Evolutionary conservation across 2,329 filamentous ascomycete genomes (phyloP).

Genomic region (Nothopassalora personata): DNA sequence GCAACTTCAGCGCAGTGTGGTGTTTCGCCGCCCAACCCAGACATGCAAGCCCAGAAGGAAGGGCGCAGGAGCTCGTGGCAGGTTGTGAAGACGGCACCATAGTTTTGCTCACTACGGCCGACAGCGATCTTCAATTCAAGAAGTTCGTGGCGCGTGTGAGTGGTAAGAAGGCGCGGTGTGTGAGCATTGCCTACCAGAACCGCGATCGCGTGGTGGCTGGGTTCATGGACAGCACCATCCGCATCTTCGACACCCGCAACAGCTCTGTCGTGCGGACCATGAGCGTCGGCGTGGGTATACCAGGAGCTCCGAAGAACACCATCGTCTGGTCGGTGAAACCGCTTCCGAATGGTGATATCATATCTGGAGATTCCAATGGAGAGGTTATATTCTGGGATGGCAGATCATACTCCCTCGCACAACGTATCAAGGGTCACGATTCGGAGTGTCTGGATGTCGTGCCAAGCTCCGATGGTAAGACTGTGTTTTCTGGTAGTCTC

Average conservation of each 20-base stretch:
- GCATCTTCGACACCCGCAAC: slow-evolving; percentile 78
- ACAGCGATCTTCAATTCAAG: slow-evolving; percentile 76
- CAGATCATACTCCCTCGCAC: slow-evolving; percentile 80
- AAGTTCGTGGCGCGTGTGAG: slow-evolving; percentile 69
- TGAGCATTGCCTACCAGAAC: slow-evolving; percentile 87
- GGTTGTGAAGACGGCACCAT: slow-evolving; percentile 90
- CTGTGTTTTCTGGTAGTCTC: slow-evolving; percentile 85
- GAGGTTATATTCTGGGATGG: slow-evolving; percentile 92
- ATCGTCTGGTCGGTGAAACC: slow-evolving; percentile 93
- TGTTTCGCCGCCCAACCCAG: slow-evolving; percentile 83
- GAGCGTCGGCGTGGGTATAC: slow-evolving; percentile 73
- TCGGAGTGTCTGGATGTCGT: slow-evolving; percentile 89
- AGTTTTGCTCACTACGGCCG: slow-evolving; percentile 78
- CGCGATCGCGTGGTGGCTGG: slow-evolving; percentile 78
- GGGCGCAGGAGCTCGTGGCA: slow-evolving; percentile 62
- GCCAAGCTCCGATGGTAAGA: slow-evolving; percentile 70
- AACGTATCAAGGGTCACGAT: slow-evolving; percentile 79
- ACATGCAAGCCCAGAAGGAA: slow-evolving; percentile 26
- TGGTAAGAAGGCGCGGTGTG: slow-evolving; percentile 78
- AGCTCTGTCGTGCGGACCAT: slow-evolving; percentile 73
- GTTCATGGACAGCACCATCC: slow-evolving; percentile 94
- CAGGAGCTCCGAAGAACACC: slow-evolving; percentile 73
- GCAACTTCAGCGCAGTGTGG: slow-evolving; percentile 95
- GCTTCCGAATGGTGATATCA: slow-evolving; percentile 78
- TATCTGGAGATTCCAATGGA: slow-evolving; percentile 91